phyloP scores from a whole-genome alignment of 768 basidiomycete species.

The Leccinum arenicola region DNA sequence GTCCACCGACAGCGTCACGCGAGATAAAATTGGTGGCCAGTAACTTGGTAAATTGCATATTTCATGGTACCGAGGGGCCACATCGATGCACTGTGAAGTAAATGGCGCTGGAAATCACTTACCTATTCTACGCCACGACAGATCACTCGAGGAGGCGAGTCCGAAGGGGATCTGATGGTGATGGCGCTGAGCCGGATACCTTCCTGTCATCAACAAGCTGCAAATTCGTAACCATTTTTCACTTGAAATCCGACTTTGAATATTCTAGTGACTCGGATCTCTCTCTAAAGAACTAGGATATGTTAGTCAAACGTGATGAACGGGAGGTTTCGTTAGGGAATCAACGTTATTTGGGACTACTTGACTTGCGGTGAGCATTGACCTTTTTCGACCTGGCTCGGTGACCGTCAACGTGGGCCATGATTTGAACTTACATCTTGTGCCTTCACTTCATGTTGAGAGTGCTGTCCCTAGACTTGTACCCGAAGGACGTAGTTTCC shows the following conservation, averaged over 20 bases:
- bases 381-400: too few species aligned
- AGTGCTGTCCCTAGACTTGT: background rate
- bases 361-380: background rate
- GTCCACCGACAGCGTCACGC: background rate
- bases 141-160: background rate
- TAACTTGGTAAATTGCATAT: background rate
- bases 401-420: too few species aligned
- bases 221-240: background rate
- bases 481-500: background rate
- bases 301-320: background rate
- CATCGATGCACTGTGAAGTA: background rate
- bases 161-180: background rate
- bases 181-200: background rate
- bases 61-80: background rate
- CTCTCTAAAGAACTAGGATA: background rate
- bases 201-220: background rate
- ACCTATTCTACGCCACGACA: background rate
- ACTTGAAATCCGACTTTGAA: background rate
- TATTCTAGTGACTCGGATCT: background rate
- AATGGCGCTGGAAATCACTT: background rate
- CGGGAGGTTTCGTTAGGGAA: background rate
- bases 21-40: background rate
- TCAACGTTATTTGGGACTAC: background rate
- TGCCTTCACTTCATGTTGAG: too few species aligned
- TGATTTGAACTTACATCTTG: too few species aligned